Conservation (phyloP, 2,329 filamentous ascomycete genomes). For the Fusarium begoniae region DNA sequence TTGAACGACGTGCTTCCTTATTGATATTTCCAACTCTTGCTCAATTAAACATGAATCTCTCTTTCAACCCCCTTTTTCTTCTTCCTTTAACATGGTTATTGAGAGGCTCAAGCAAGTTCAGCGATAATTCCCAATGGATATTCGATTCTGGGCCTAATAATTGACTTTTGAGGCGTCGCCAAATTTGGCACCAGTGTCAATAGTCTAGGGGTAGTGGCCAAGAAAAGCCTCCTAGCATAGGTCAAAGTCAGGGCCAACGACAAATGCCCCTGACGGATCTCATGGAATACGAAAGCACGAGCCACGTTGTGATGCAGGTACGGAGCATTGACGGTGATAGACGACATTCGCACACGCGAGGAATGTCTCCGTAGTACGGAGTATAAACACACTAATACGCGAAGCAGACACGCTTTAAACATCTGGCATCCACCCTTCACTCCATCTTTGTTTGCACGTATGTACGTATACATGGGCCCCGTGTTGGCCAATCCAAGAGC, state of each 20-base stretch:
- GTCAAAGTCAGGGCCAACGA: slow-evolving; percentile 10
- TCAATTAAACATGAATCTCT: background rate
- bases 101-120: background rate
- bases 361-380: slow-evolving; percentile 1
- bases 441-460: background rate
- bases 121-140: background rate
- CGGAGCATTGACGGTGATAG: slow-evolving; percentile 13
- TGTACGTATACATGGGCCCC: background rate
- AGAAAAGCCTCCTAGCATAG: background rate
- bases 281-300: slow-evolving; percentile 41
- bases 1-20: background rate
- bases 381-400: slow-evolving; percentile 1
- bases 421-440: background rate
- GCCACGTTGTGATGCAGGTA: slow-evolving; percentile 41
- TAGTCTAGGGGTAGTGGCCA: slow-evolving; percentile 32
- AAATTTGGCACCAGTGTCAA: slow-evolving; percentile 17
- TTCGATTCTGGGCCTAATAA: slow-evolving; percentile 3
- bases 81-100: background rate
- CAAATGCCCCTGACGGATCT: slow-evolving; percentile 34
- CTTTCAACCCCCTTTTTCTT: background rate
- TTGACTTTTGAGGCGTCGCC: slow-evolving; percentile 8
- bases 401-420: background rate
- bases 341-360: slow-evolving; percentile 10
- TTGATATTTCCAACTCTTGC: background rate
- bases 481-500: slow-evolving; percentile 13